Percentiles rank a stretch among this genome's conserved stretches.
phyloP scores from a whole-genome alignment of 768 basidiomycete species.

The Chiua virens region DNA sequence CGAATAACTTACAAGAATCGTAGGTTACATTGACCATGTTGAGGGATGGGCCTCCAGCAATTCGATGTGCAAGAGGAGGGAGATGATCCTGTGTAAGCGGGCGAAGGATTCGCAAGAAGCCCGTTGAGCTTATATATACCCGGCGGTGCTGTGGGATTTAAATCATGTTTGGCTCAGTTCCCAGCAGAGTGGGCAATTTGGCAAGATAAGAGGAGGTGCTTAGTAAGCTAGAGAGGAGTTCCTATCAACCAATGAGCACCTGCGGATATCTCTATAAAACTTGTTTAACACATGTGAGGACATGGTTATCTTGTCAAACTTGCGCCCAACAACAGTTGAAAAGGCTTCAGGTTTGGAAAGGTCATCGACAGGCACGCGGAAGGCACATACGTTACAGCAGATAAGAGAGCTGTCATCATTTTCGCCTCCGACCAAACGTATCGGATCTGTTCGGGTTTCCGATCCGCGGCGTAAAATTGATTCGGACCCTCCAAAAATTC shows the following conservation, averaged over 20 bases:
- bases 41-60: not conserved
- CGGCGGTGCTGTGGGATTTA: conserved; percentile 12
- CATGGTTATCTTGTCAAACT: conserved; percentile 18
- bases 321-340: not conserved
- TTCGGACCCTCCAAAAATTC: too few species aligned
- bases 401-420: conserved; percentile 11
- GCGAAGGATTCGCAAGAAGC: conserved; percentile 1
- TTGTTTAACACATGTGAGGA: not conserved
- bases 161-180: conserved; percentile 7
- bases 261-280: not conserved
- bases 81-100: not conserved
- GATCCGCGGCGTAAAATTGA: too few species aligned
- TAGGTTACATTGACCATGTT: conserved; percentile 47
- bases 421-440: conserved; percentile 1
- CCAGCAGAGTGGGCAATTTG: conserved; percentile 2
- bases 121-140: too few species aligned
- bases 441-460: not conserved
- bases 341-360: not conserved
- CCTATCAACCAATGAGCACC: conserved; percentile 23
- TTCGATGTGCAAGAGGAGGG: not conserved
- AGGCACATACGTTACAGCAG: conserved; percentile 4
- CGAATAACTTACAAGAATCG: conserved; percentile 31
- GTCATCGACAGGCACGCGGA: conserved; percentile 10
- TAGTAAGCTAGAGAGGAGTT: conserved; percentile 19
- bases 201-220: conserved; percentile 20